Conservation (phyloP, 2,329 filamentous ascomycete genomes). For the Didymellaceae sp. region DNA sequence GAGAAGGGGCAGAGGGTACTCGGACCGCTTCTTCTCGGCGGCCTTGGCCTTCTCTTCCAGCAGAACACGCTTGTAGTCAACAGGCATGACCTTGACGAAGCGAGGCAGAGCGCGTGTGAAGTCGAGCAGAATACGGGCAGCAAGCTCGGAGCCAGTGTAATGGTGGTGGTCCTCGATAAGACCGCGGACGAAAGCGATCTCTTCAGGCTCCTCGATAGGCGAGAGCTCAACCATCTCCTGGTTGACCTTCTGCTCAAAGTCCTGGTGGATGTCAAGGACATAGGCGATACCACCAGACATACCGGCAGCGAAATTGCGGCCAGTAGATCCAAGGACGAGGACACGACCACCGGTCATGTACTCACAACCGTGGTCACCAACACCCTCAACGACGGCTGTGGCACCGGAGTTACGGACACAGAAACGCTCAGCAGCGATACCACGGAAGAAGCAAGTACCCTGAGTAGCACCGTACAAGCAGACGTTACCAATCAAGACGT, state of each 20-base stretch:
- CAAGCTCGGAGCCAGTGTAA: slow-evolving; percentile 95
- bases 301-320: slow-evolving; percentile 95
- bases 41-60: slow-evolving; percentile 85
- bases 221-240: slow-evolving; percentile 96
- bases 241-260: slow-evolving; percentile 94
- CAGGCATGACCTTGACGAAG: slow-evolving; percentile 91
- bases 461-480: slow-evolving; percentile 93
- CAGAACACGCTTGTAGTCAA: slow-evolving; percentile 94
- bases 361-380: slow-evolving; percentile 96
- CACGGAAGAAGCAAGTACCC: slow-evolving; percentile 94
- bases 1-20: slow-evolving; percentile 80
- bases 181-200: slow-evolving; percentile 88
- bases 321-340: slow-evolving; percentile 84
- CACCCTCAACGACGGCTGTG: slow-evolving; percentile 93
- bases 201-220: slow-evolving; percentile 79
- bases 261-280: slow-evolving; percentile 84
- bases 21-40: slow-evolving; percentile 81
- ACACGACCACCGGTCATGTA: slow-evolving; percentile 98
- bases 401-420: slow-evolving; percentile 96
- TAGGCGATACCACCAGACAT: slow-evolving; percentile 99
- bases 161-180: slow-evolving; percentile 97
- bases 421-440: slow-evolving; percentile 94
- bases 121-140: slow-evolving; percentile 90
- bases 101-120: slow-evolving; percentile 89
- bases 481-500: slow-evolving; percentile 90